Conservation (phyloP, 2,329 filamentous ascomycete species). For the Ophiostoma triangulosporum region DNA sequence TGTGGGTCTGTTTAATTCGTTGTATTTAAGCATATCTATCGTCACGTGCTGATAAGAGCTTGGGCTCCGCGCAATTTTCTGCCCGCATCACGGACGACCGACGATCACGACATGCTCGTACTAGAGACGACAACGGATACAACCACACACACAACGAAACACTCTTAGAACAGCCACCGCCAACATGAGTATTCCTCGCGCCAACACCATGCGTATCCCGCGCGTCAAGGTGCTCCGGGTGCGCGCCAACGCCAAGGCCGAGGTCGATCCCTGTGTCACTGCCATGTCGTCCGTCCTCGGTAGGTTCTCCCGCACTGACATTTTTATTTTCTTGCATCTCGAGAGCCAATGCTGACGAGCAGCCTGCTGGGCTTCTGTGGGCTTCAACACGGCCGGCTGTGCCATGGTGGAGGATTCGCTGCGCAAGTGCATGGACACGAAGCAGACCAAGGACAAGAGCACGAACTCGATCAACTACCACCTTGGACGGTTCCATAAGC, state of each 20-base stretch:
- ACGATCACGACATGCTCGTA: neutral
- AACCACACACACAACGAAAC: neutral
- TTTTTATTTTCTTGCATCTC: too few relatives aligned
- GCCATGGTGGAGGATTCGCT: conserved; percentile 45
- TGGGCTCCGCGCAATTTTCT: conserved; percentile 2
- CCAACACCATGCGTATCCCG: conserved; percentile 43
- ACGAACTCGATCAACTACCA: conserved; percentile 89
- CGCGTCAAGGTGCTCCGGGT: conserved; percentile 43
- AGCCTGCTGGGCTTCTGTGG: conserved; percentile 79
- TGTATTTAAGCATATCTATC: too few relatives aligned
- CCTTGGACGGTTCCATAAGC: conserved; percentile 58
- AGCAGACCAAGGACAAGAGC: conserved; percentile 33
- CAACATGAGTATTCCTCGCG: conserved; percentile 13
- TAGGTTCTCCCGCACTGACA: too few relatives aligned
- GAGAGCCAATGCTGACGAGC: neutral
- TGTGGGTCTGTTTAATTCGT: neutral
- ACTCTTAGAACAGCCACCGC: conserved; percentile 19
- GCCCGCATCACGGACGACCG: neutral
- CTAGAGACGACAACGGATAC: neutral
- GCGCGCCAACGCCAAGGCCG: conserved; percentile 33
- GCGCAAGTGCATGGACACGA: conserved; percentile 66
- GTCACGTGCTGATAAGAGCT: conserved; percentile 8
- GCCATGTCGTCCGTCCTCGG: conserved; percentile 46
- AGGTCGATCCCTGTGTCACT: conserved; percentile 36
- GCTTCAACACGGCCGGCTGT: conserved; percentile 50